phyloP scores from a whole-genome alignment of 768 basidiomycete genomes.

The Podaxis sp. region DNA sequence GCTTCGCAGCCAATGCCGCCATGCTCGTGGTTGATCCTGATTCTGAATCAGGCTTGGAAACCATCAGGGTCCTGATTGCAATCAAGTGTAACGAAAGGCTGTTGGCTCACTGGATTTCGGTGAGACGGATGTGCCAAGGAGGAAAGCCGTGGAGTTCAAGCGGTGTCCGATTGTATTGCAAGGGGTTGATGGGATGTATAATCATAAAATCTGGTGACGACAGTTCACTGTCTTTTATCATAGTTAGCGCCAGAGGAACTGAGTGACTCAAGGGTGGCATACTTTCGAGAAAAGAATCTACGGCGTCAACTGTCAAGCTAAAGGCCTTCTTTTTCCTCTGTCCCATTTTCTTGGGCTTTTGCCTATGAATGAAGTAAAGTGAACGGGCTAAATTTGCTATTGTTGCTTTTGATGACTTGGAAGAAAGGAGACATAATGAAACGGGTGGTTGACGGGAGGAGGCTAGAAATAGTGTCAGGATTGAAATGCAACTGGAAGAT shows the following conservation, averaged over 20 bases:
- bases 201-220: constrained; percentile 78
- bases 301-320: constrained; percentile 39
- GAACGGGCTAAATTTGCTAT: constrained; percentile 54
- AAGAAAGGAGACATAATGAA: constrained; percentile 57
- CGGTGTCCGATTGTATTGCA: constrained; percentile 38
- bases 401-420: constrained; percentile 62
- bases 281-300: constrained; percentile 65
- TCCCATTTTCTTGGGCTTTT: constrained; percentile 21
- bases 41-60: constrained; percentile 29
- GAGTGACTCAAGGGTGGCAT: constrained; percentile 17
- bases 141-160: constrained; percentile 76
- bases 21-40: constrained; percentile 5
- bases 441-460: constrained; percentile 20
- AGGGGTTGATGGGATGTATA: constrained; percentile 55
- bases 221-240: constrained; percentile 47
- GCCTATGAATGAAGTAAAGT: constrained; percentile 36
- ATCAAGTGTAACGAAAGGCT: constrained; percentile 10
- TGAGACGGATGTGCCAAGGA: constrained; percentile 83
- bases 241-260: constrained; percentile 4
- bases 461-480: neutral
- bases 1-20: constrained; percentile 12
- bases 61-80: neutral
- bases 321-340: constrained; percentile 26
- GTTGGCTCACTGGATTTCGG: constrained; percentile 72
- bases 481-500: neutral